Evolutionary conservation across 495 filamentous ascomycete genomes (phyloP).

Genomic region (Penicillium desertorum): DNA sequence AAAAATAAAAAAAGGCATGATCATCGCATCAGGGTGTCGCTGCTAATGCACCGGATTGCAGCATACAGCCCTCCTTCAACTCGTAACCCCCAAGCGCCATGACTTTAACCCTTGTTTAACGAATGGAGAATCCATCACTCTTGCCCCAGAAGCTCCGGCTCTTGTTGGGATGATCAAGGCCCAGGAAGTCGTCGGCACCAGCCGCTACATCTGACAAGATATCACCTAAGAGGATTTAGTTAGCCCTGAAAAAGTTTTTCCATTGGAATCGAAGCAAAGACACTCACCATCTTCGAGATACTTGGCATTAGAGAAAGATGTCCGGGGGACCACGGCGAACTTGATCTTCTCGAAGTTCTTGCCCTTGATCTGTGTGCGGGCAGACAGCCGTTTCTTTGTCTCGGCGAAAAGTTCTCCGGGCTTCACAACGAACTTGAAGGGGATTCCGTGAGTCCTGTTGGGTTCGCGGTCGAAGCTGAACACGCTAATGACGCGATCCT

Average conservation of each 20-base stretch:
- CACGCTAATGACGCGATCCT: slow-evolving; percentile 64
- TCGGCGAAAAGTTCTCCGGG: slow-evolving; percentile 83
- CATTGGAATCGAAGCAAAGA: not conserved
- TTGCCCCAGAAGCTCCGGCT: slow-evolving; percentile 56
- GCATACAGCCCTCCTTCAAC: slow-evolving; percentile 23
- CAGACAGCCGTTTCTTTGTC: slow-evolving; percentile 86
- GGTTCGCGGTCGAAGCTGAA: slow-evolving; percentile 92
- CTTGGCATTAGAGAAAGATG: slow-evolving; percentile 67
- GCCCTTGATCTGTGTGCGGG: slow-evolving; percentile 89
- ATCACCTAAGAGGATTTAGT: slow-evolving; percentile 61
- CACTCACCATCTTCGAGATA: slow-evolving; percentile 86
- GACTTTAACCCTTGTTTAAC: slow-evolving; percentile 41
- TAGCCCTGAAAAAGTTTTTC: not conserved
- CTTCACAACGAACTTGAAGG: slow-evolving; percentile 87
- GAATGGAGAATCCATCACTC: slow-evolving; percentile 66
- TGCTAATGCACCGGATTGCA: slow-evolving; percentile 31
- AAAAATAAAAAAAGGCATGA: slow-evolving; percentile 16
- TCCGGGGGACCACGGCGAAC: slow-evolving; percentile 77
- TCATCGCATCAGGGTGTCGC: slow-evolving; percentile 24
- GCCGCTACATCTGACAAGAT: slow-evolving; percentile 71
- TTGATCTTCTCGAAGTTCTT: slow-evolving; percentile 99
- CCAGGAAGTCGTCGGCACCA: slow-evolving; percentile 74
- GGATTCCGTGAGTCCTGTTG: slow-evolving; percentile 73
- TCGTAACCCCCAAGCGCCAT: slow-evolving; percentile 24
- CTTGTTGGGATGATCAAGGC: slow-evolving; percentile 88